phyloP scores from a whole-genome alignment of 352 stramenopile species.

The Globisporangium rhizosaccharum region DNA sequence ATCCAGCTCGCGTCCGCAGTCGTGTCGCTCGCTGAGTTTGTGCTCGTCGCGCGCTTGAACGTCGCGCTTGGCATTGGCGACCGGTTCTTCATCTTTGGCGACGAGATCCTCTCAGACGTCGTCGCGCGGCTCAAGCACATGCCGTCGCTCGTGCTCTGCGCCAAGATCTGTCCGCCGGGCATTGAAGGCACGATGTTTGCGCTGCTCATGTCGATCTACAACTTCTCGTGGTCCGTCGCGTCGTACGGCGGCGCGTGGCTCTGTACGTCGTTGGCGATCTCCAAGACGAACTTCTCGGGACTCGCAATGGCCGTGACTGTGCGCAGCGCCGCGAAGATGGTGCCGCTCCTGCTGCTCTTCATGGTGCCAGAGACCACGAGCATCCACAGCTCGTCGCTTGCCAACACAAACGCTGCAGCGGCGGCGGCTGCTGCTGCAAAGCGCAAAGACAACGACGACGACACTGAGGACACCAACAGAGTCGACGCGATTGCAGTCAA shows the following conservation, averaged over 20 bases:
- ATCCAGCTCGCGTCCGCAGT: slow-evolving; percentile 64
- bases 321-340: slow-evolving; percentile 57
- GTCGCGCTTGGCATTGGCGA: slow-evolving; percentile 53
- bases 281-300: slow-evolving; percentile 65
- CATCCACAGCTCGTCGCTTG: slow-evolving; percentile 49
- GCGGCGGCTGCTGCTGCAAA: background rate
- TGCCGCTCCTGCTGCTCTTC: slow-evolving; percentile 61
- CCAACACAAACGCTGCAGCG: slow-evolving; percentile 1
- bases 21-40: slow-evolving; percentile 62
- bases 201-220: slow-evolving; percentile 84
- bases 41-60: slow-evolving; percentile 68
- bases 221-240: slow-evolving; percentile 75
- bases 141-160: slow-evolving; percentile 94
- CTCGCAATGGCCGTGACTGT: slow-evolving; percentile 50
- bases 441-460: slow-evolving; percentile 1
- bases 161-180: slow-evolving; percentile 92
- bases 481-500: background rate
- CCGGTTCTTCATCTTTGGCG: slow-evolving; percentile 76
- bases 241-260: slow-evolving; percentile 76
- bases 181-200: slow-evolving; percentile 97
- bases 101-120: slow-evolving; percentile 78
- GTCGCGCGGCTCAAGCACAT: slow-evolving; percentile 84
- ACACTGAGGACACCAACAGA: background rate
- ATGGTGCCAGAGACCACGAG: slow-evolving; percentile 70
- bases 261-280: slow-evolving; percentile 71